Conservation (phyloP, 2,329 filamentous ascomycete species). For the Cladosporium sphaerospermum region DNA sequence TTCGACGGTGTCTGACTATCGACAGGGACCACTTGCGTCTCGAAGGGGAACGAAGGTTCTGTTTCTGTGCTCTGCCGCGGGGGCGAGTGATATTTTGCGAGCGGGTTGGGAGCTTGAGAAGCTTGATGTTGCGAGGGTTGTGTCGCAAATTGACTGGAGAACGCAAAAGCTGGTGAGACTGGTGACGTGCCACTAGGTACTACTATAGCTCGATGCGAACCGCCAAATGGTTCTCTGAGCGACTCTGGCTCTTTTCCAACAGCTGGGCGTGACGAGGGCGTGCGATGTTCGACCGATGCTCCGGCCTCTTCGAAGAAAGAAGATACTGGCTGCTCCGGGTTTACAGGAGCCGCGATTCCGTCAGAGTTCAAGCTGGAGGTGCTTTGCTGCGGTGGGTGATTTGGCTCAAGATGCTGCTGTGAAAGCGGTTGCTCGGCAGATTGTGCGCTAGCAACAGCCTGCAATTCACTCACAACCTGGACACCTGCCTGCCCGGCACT, state of each 20-base stretch:
- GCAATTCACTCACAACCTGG: neutral
- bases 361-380: no score
- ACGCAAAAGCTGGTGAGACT: neutral
- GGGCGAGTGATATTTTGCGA: neutral
- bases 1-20: neutral
- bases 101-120: neutral
- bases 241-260: no score
- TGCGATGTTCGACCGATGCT: no score
- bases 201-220: no score
- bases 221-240: no score
- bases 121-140: neutral
- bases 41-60: conserved; percentile 17
- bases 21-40: conserved; percentile 17
- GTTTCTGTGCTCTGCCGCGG: neutral
- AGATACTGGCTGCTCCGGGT: no score
- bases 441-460: neutral
- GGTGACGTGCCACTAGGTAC: neutral
- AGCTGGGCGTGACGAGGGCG: no score
- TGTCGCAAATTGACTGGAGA: neutral
- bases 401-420: no score
- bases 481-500: neutral
- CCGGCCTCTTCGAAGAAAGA: no score
- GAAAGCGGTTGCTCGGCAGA: no score
- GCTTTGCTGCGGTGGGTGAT: no score
- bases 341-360: no score